Base-by-base conservation (phyloP, 2,329 filamentous ascomycete genomes). In the Cladosporium austrohemisphaericum region DNA sequence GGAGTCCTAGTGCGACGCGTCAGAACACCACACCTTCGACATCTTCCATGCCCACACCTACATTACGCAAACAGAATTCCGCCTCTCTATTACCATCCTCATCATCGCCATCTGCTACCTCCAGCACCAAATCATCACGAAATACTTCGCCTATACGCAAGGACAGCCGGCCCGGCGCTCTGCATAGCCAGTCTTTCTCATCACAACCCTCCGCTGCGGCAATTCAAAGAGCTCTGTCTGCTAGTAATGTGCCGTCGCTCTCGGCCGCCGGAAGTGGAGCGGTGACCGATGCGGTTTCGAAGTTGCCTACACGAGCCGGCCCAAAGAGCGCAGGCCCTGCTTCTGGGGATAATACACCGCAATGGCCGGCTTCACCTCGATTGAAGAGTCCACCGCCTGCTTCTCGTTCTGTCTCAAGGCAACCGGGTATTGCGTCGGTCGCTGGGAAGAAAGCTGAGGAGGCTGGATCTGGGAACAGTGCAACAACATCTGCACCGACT, bases 311-410 rank as follows among this genome's bases (percentile, higher is more conserved):
- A 54, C 38, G 46, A 33, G 80, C 58, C 29, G 50, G 46, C 14
- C 85, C 11, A 78, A 84, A 60, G 89, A 90, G 66, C 71, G 72
- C 54, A 63, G 67, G 41, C 65, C 73, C 75, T 32, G 68, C 66
- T 16, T 65, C 65, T 49, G 69, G 70, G 40, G 71, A 73, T 47
- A 72, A 61, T 51, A 77, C 77, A 46, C 81, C 81, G 54, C 79
- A 84, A 68, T 92, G 87, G 86, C 86, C 88, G 20, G 71, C 85
- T 53, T 91, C 87, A 38, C 87, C 88, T 37, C 79, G 87, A 54
- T 67, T 93, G 55, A 86, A 84, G 65, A 50, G 48, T 31, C 49
- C 88, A 6, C 88, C 88, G 48, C 86, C 88, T 16, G 86, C 86
- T 10, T 64, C 72, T 29, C 61, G 64, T 46, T 66, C 68, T 3